Base-by-base conservation (phyloP, 208 protist species). In the Crithidia bombi region DNA sequence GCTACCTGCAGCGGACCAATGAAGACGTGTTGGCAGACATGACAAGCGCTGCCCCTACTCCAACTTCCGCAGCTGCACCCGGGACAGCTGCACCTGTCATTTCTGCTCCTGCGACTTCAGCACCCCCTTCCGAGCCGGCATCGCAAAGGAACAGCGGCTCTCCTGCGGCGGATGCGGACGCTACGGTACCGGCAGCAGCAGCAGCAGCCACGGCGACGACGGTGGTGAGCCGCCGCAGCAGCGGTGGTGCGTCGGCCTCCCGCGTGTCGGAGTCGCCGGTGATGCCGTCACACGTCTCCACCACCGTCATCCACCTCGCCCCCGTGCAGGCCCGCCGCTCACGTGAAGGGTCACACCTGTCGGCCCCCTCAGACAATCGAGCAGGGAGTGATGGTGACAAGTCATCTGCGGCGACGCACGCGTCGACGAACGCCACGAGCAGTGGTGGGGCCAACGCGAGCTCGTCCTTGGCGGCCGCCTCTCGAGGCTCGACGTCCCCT, bases 1-100 rank as follows among this genome's bases (percentile, higher is more conserved):
- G 65, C 66, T 83, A 75, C 46, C 80, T 92, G 30, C 72, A 83
- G 56, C 69, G 73, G 21, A 50, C 23, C 51, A 61, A 65, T 28
- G 65, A 81, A 21, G 73, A 70, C 17, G 54, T 75, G 15, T 30
- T 61, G 50, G 62, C 68, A 7, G 62, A 73, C 32, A 28, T 19
- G 26, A 32, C 51, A 28, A 52, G 32, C 28, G 39, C 44, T 5
- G 12, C 59, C 14, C 2, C 25, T 5, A 55, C n/a, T 5, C 25
- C 41, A n/a, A 28, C 44, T 2, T 9, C 46, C 7, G 0, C 59
- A 6, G 14, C 49, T 10, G 56, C 26, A 44, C n/a, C 39, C 0
- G 19, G 5, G 9, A n/a, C 33, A 14, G 19, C 51, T 0, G 41
- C 69, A 0, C 5, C 55, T 12, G 44, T 41, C 2, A 25, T 56